Conservation (phyloP, 768 basidiomycete species). For the Rhodotorula kratochvilovae region DNA sequence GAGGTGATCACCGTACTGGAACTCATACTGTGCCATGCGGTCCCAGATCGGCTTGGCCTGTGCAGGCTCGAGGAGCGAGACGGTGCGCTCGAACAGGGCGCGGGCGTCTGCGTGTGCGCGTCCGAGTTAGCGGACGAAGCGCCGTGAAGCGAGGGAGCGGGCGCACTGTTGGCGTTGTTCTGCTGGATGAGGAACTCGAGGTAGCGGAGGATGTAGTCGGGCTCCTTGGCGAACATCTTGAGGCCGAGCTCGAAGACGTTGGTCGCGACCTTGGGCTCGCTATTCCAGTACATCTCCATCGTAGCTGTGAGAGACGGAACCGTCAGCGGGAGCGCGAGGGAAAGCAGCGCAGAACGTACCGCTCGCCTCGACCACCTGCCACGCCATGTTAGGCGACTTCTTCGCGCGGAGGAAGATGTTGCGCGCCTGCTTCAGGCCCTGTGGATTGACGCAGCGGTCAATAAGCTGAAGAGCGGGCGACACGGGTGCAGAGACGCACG, state of each 20-base stretch:
- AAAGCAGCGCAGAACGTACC: background rate
- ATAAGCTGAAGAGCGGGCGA: background rate
- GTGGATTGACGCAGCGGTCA: background rate
- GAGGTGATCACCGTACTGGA: slow-evolving; percentile 86
- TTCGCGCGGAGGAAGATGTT: slow-evolving; percentile 75
- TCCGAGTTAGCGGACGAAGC: too few species aligned
- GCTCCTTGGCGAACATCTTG: slow-evolving; percentile 73
- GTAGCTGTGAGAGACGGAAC: slow-evolving; percentile 56
- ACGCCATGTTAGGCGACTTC: slow-evolving; percentile 57
- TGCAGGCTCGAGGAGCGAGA: slow-evolving; percentile 63
- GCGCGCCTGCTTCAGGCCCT: slow-evolving; percentile 71
- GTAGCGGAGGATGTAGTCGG: slow-evolving; percentile 71
- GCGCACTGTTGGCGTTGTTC: slow-evolving; percentile 91
- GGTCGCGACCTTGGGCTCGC: slow-evolving; percentile 70
- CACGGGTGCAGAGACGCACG: slow-evolving; percentile 43
- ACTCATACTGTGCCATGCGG: slow-evolving; percentile 91
- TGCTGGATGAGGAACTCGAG: slow-evolving; percentile 87
- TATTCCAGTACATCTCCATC: slow-evolving; percentile 89
- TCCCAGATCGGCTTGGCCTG: slow-evolving; percentile 86
- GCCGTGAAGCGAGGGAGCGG: too few species aligned
- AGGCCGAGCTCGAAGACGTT: slow-evolving; percentile 92
- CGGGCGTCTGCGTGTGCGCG: slow-evolving; percentile 67
- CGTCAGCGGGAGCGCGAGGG: background rate
- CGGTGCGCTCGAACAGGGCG: slow-evolving; percentile 86
- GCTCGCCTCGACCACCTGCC: slow-evolving; percentile 84